Percentiles rank a stretch among this genome's conserved stretches.
Conservation (phyloP, 768 basidiomycete genomes). For the Boletus barrowsii region DNA sequence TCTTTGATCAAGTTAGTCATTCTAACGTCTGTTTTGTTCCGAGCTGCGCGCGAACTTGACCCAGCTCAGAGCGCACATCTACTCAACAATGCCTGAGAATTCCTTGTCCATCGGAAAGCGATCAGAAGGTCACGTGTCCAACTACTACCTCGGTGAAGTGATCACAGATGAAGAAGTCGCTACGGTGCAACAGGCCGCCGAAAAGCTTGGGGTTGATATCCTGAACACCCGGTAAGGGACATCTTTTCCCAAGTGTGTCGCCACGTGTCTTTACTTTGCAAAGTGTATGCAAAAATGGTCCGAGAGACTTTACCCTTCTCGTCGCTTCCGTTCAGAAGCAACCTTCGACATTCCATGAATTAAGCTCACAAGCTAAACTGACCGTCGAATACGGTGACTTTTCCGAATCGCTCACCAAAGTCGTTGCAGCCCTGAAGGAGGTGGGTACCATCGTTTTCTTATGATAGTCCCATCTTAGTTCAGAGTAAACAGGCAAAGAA, state of each 20-base stretch:
- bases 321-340: constrained; percentile 64
- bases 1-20: constrained; percentile 60
- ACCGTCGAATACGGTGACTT: constrained; percentile 78
- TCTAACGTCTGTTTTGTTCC: neutral
- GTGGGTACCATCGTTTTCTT: constrained; percentile 29
- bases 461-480: neutral
- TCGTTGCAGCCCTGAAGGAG: constrained; percentile 55
- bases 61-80: constrained; percentile 75
- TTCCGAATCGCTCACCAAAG: constrained; percentile 51
- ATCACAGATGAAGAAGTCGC: constrained; percentile 78
- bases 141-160: constrained; percentile 78
- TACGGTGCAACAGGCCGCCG: constrained; percentile 69
- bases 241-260: neutral
- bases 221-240: constrained; percentile 70
- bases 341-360: constrained; percentile 41
- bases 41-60: constrained; percentile 1
- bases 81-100: constrained; percentile 59
- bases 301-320: constrained; percentile 61
- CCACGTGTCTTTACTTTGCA: neutral
- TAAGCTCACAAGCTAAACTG: constrained; percentile 49
- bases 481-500: constrained; percentile 56
- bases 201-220: constrained; percentile 70
- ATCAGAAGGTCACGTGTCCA: constrained; percentile 70
- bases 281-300: constrained; percentile 70
- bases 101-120: constrained; percentile 80